Evolutionary conservation across 1,284 basidiomycete genomes (phyloP), one percentile per base, ranked within the genome.

Genomic region (Leccinum pallidistipes): DNA sequence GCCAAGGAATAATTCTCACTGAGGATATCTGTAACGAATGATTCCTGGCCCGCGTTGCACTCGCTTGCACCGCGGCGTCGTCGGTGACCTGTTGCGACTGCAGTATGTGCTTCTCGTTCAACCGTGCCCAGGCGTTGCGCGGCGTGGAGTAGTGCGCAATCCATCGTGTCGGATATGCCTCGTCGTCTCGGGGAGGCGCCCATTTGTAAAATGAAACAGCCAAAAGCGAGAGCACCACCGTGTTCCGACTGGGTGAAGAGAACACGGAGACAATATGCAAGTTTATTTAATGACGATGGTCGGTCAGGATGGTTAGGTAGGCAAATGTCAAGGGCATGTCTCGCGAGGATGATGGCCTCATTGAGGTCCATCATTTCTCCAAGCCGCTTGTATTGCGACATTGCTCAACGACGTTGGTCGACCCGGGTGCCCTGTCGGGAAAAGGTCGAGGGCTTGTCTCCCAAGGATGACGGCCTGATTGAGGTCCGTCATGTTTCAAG

Each of bases 1-100:
- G 47, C 51, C 34, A 2, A 40, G 57, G 54, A 36, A 32, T 12
- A 55, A 43, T 49, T 82, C 88, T 77, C 68, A 92, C 90, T 88
- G 85, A 60, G 88, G 86, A 71, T 84, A 88, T 65, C 86, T 81
- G 71, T 82, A 85, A 50, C 87, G 81, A 70, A 86, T 83, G 27
- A 87, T 79, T 3, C 71, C 73, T 1, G 87, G 82, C 54, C 24
- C 73, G 77, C 68, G 80, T 77, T 27, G 87, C 86, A 64, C 78
- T 78, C 52, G 76, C 76, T 27, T 86, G 72, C 45, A 87, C 68
- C 38, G 82, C 66, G 50, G 67, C 77, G 5, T 80, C 74, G 53
- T 83, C 78, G 31, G 83, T 79, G 32, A 71, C 24, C 24, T 81
- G 74, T 47, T 81, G 77, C 36, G 81, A 78, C 64, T 82, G 74